Conservation (phyloP, 2,329 filamentous ascomycete genomes). For the Fusarium transvaalense region DNA sequence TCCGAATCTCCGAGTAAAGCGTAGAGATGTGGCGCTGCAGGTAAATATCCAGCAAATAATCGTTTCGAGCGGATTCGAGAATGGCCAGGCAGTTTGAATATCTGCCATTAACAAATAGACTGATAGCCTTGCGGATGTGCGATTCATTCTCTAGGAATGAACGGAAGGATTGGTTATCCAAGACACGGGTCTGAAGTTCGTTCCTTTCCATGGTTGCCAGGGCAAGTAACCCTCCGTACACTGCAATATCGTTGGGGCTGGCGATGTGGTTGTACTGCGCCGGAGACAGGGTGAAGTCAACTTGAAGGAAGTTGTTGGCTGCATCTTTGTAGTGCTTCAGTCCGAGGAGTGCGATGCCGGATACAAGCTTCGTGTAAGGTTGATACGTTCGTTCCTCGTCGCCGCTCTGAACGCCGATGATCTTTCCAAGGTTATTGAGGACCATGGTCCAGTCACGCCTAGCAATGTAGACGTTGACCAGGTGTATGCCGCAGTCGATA, state of each 20-base stretch:
- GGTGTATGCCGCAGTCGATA: conserved; percentile 81
- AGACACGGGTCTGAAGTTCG: conserved; percentile 79
- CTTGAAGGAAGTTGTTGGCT: conserved; percentile 76
- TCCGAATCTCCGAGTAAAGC: conserved; percentile 81
- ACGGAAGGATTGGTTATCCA: conserved; percentile 85
- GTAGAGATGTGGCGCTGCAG: conserved; percentile 78
- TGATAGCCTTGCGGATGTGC: conserved; percentile 91
- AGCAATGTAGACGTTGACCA: conserved; percentile 81
- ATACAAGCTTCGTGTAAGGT: conserved; percentile 65
- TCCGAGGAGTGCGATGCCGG: conserved; percentile 64
- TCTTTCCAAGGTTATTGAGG: conserved; percentile 71
- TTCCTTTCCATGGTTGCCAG: conserved; percentile 88
- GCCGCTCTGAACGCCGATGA: conserved; percentile 63
- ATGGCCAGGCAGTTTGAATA: conserved; percentile 88
- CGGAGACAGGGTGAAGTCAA: conserved; percentile 64
- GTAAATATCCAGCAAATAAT: conserved; percentile 92
- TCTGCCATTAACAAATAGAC: conserved; percentile 88
- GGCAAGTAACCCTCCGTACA: conserved; percentile 91
- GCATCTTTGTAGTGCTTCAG: conserved; percentile 69
- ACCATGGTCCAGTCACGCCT: conserved; percentile 82
- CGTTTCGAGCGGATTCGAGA: conserved; percentile 82
- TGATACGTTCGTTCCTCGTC: conserved; percentile 62
- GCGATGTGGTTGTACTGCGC: conserved; percentile 76
- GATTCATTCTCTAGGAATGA: conserved; percentile 92
- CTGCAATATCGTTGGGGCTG: conserved; percentile 87